phyloP scores from a whole-genome alignment of 805 yeast species.

The Yamadazyma olivae region DNA sequence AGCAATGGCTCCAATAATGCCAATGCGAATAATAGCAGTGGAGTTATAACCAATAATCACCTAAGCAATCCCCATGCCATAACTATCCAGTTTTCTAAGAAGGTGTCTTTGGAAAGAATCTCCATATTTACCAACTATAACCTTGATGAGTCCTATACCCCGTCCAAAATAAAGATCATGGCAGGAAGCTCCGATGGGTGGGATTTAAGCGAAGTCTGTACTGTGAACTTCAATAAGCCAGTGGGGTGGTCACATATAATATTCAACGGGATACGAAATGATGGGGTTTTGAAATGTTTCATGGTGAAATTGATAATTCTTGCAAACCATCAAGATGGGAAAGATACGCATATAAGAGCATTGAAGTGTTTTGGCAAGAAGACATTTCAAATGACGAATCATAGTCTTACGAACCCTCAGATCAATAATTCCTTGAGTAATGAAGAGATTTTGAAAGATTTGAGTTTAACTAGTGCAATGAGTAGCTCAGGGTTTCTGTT shows the following conservation, averaged over 20 bases:
- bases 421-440: slow-evolving; percentile 5
- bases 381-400: slow-evolving; percentile 9
- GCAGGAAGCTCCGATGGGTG: slow-evolving; percentile 78
- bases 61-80: slow-evolving; percentile 75
- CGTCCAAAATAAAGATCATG: slow-evolving; percentile 57
- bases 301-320: slow-evolving; percentile 58
- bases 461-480: slow-evolving; percentile 24
- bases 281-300: slow-evolving; percentile 63
- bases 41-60: slow-evolving; percentile 28
- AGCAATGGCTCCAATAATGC: slow-evolving; percentile 29
- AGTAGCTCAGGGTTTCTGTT: slow-evolving; percentile 29
- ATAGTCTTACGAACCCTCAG: slow-evolving; percentile 1
- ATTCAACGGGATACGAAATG: slow-evolving; percentile 52
- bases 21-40: slow-evolving; percentile 12
- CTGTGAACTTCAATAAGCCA: slow-evolving; percentile 59
- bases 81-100: slow-evolving; percentile 75
- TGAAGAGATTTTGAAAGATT: slow-evolving; percentile 19
- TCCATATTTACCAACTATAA: slow-evolving; percentile 68
- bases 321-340: slow-evolving; percentile 91
- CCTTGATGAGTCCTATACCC: slow-evolving; percentile 91
- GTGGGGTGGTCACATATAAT: slow-evolving; percentile 74
- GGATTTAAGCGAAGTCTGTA: slow-evolving; percentile 66
- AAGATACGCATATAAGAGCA: slow-evolving; percentile 86
- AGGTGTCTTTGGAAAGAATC: slow-evolving; percentile 64
- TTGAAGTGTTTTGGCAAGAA: slow-evolving; percentile 53